Conservation (phyloP, 164 flowering plant genomes). For the Aristolochia contorta region DNA sequence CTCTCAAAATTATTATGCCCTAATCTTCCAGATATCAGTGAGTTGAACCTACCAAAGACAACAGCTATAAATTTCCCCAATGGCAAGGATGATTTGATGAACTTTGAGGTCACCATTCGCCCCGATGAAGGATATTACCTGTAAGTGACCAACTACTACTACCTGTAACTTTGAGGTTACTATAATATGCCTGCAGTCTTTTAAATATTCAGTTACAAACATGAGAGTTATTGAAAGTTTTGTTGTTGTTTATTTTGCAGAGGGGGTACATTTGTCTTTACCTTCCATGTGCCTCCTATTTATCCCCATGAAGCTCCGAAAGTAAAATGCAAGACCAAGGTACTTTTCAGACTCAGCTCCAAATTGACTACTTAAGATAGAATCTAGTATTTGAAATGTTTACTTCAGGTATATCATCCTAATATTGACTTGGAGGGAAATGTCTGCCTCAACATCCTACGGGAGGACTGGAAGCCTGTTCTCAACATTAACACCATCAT, state of each 20-base stretch:
- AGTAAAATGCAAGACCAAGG: conserved; percentile 82
- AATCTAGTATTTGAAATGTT: not conserved
- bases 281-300: conserved; percentile 53
- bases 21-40: conserved; percentile 51
- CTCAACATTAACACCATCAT: conserved; percentile 61
- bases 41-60: conserved; percentile 53
- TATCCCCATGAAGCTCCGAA: conserved; percentile 85
- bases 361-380: not conserved
- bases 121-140: conserved; percentile 68
- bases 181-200: not conserved
- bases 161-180: not conserved
- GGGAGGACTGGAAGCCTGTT: conserved; percentile 87
- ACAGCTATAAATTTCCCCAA: conserved; percentile 52
- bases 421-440: conserved; percentile 80
- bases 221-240: not conserved
- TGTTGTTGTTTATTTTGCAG: conserved; percentile 18
- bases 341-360: conserved; percentile 8
- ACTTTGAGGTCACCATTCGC: conserved; percentile 54
- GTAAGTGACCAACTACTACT: conserved; percentile 34
- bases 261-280: conserved; percentile 51
- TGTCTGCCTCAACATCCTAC: conserved; percentile 72
- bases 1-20: not conserved
- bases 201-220: not conserved
- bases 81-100: conserved; percentile 68
- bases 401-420: conserved; percentile 63